Conservation (phyloP, 2,329 filamentous ascomycete species). For the Aspergillus alliaceus region DNA sequence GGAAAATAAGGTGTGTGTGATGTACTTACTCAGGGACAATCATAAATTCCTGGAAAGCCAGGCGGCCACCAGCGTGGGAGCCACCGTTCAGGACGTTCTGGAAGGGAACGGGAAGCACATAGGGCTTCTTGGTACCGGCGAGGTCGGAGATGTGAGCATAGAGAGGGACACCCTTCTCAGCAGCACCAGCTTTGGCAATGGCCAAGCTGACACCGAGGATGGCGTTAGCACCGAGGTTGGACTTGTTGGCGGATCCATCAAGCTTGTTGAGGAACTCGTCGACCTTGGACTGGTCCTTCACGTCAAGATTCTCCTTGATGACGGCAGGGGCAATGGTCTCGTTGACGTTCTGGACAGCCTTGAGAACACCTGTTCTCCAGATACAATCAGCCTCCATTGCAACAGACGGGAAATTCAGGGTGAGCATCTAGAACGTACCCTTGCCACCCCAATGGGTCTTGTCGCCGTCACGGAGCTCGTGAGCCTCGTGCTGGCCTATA, state of each 20-base stretch:
- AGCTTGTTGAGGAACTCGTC: slow-evolving; percentile 84
- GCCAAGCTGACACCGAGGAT: slow-evolving; percentile 84
- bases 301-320: slow-evolving; percentile 79
- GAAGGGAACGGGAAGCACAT: slow-evolving; percentile 86
- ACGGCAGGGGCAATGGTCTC: slow-evolving; percentile 73
- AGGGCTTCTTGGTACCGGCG: slow-evolving; percentile 87
- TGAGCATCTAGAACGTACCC: slow-evolving; percentile 51
- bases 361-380: slow-evolving; percentile 58
- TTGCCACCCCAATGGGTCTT: slow-evolving; percentile 84
- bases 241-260: slow-evolving; percentile 83
- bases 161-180: slow-evolving; percentile 83
- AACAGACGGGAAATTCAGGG: not conserved
- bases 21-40: slow-evolving; percentile 73
- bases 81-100: slow-evolving; percentile 93
- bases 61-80: slow-evolving; percentile 94
- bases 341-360: slow-evolving; percentile 87
- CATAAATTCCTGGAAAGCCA: slow-evolving; percentile 97
- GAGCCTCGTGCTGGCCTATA: slow-evolving; percentile 82
- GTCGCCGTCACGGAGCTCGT: slow-evolving; percentile 87
- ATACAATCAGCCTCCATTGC: slow-evolving; percentile 4
- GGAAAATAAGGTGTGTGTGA: not conserved
- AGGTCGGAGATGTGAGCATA: slow-evolving; percentile 87
- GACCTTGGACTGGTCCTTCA: slow-evolving; percentile 81
- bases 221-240: slow-evolving; percentile 83
- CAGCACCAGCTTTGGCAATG: slow-evolving; percentile 83